Percentiles rank a stretch among this genome's conserved stretches.
phyloP scores from a whole-genome alignment of 805 yeast species.

The Wickerhamiella alocasiicola region DNA sequence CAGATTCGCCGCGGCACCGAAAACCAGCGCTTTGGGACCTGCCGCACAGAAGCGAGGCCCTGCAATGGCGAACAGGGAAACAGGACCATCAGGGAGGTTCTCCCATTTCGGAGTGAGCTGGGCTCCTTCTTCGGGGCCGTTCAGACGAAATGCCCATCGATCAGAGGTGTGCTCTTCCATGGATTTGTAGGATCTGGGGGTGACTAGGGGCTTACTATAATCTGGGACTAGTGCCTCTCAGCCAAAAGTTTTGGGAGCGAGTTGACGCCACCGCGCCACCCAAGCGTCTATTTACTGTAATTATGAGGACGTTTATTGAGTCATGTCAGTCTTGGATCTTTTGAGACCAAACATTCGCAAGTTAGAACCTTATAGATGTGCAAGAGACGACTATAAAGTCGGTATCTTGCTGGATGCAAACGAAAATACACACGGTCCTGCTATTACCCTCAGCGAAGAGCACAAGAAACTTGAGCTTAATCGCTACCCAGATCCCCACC shows the following conservation, averaged over 20 bases:
- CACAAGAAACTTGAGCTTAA: conserved; percentile 52
- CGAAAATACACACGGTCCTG: conserved; percentile 89
- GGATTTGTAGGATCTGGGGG: not conserved
- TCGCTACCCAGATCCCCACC: conserved; percentile 97
- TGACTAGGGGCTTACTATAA: no score
- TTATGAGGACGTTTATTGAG: not conserved
- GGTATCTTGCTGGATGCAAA: conserved; percentile 91
- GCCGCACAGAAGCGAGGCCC: conserved; percentile 15
- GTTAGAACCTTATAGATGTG: conserved; percentile 89
- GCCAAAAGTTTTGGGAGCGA: no score
- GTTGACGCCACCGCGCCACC: no score
- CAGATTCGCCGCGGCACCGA: conserved; percentile 12
- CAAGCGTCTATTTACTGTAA: no score
- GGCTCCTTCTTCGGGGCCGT: conserved; percentile 18
- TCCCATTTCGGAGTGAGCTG: conserved; percentile 11
- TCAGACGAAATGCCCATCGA: conserved; percentile 19
- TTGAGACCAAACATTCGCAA: conserved; percentile 76
- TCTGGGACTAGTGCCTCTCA: no score
- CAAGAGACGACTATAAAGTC: conserved; percentile 84
- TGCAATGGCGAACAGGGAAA: conserved; percentile 4
- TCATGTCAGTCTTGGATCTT: conserved; percentile 34
- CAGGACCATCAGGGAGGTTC: conserved; percentile 7
- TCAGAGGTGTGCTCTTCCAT: conserved; percentile 17
- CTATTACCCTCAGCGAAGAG: conserved; percentile 36
- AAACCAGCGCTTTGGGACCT: conserved; percentile 13